Evolutionary conservation across 176 grass and related monocot species (phyloP), one percentile per base, ranked within the genome.

Genomic region (Tillandsia fasciculata): DNA sequence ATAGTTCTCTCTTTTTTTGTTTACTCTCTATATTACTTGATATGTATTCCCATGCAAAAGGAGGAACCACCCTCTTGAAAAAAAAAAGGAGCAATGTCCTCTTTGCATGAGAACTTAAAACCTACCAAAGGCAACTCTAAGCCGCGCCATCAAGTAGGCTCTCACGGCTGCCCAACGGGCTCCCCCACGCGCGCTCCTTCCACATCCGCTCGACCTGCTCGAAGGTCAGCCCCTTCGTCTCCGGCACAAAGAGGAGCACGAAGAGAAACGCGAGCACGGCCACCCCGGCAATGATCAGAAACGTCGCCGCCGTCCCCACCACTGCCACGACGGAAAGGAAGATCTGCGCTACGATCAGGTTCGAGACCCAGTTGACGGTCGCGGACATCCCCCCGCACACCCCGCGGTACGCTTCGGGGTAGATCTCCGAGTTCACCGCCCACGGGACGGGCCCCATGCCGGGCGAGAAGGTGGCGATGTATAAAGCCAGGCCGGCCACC

Each of bases 371-470:
- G 49, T 97, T 97, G 14, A 97, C 86, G 0, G 84, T 97, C 51
- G 93, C 93, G 1, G 93, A 97, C 93, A 97, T 97, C 76, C 93
- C 93, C 0, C 93, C 89, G 1, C 93, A 92, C 53, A 83, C 67
- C 6, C 94, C 89, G 11, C 94, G 86, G 74, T 97, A 97, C 0
- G 79, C 81, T 84, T 92, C 86, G 0, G 86, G 94, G 61, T 97
- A 97, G 33, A 97, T 92, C 70, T 97, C 94, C 0, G 89, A 92
- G 79, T 97, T 97, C 53, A 97, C 94, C 0, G 89, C 86, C 94
- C 94, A 97, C 1, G 94, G 94, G 13, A 97, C 94, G 0, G 89
- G 86, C 6, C 89, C 94, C 94, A 97, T 97, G 67, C 93, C 93
- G 10, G 93, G 93, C 12, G 93, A 79, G 57, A 97, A 97, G 72